phyloP scores from a whole-genome alignment of 345 rosid species.

The Moringa oleifera region DNA sequence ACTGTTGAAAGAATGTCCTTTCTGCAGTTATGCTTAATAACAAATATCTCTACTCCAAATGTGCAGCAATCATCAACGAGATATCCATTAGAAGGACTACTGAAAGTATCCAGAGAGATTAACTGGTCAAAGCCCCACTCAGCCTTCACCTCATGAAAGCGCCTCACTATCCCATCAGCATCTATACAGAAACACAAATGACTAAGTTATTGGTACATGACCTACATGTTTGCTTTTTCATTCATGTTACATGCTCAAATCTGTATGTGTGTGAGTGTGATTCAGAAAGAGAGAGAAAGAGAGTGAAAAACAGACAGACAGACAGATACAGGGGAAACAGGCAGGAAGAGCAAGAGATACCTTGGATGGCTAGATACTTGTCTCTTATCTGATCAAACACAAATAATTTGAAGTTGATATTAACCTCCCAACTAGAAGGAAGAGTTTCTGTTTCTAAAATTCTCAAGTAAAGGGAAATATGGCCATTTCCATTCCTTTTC shows the following conservation, averaged over 20 bases:
- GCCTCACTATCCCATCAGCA: background rate
- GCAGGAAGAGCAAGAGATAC: background rate
- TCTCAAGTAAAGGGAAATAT: background rate
- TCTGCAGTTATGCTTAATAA: background rate
- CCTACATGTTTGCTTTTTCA: too few species aligned
- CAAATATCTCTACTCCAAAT: background rate
- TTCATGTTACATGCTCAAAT: too few species aligned
- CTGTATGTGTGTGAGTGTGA: too few species aligned
- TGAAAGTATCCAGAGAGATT: background rate
- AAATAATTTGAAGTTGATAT: background rate
- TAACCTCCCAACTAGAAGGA: background rate
- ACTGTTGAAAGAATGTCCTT: background rate
- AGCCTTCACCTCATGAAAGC: background rate
- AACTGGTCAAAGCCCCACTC: background rate
- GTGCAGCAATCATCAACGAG: background rate
- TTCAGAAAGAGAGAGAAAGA: too few species aligned
- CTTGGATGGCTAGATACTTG: background rate
- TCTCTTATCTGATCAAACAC: background rate
- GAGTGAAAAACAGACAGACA: too few species aligned
- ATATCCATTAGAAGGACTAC: background rate
- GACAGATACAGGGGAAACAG: too few species aligned
- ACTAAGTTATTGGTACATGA: too few species aligned
- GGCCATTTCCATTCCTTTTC: background rate
- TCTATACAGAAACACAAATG: background rate
- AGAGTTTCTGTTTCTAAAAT: background rate